Conservation (phyloP, 2,329 filamentous ascomycete genomes). For the Colletotrichum karsti region DNA sequence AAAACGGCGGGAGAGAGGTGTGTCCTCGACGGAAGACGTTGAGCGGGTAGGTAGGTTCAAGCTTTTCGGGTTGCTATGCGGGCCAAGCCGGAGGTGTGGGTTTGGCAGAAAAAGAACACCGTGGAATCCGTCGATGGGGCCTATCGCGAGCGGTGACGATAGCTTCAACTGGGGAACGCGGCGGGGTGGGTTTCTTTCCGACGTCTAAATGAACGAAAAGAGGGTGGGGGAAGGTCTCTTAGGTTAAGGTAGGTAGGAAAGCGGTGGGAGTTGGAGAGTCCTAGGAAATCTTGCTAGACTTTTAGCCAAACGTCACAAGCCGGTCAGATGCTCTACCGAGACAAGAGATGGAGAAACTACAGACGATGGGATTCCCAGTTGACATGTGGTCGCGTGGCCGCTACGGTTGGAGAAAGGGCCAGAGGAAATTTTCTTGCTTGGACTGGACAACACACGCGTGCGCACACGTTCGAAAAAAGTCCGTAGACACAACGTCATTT, state of each 20-base stretch:
- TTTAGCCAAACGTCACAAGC: neutral
- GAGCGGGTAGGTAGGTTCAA: neutral
- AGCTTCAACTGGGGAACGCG: conserved; percentile 16
- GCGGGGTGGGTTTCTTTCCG: neutral
- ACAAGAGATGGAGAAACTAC: neutral
- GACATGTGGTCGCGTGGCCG: conserved; percentile 27
- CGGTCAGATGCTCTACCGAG: conserved; percentile 1
- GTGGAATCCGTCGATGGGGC: conserved; percentile 15
- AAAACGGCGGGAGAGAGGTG: too few relatives aligned
- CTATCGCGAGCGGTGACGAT: conserved; percentile 23
- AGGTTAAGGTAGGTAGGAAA: neutral
- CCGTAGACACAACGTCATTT: conserved; percentile 5
- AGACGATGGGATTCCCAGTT: conserved; percentile 11
- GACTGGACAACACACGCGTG: conserved; percentile 12
- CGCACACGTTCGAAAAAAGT: neutral
- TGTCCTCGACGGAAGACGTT: too few relatives aligned
- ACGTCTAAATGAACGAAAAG: neutral
- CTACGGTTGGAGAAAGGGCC: neutral
- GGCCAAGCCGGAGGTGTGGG: conserved; percentile 16
- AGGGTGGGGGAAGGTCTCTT: neutral
- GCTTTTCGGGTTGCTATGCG: conserved; percentile 12
- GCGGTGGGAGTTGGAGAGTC: neutral
- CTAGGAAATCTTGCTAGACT: too few relatives aligned
- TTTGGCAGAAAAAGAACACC: conserved; percentile 8
- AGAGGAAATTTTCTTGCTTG: conserved; percentile 15